Conservation (phyloP, 306 rosid species). For the Lathyrus aphaca region DNA sequence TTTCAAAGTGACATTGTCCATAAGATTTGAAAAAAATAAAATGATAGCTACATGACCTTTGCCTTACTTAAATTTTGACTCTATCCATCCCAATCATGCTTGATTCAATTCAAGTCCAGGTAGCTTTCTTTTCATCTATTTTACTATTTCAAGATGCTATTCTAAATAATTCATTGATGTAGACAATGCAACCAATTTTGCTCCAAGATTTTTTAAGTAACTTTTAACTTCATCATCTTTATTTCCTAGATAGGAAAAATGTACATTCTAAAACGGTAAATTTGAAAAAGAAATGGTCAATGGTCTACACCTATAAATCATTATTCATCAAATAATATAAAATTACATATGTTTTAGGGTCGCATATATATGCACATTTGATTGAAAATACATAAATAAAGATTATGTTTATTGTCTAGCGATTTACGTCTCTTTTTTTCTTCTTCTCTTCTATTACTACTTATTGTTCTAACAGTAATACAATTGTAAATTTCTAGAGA, state of each 20-base stretch:
- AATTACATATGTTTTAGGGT: too few relatives aligned
- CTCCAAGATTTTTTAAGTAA: conserved; percentile 8
- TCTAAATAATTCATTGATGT: conserved; percentile 37
- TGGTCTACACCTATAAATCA: too few relatives aligned
- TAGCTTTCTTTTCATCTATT: conserved; percentile 17
- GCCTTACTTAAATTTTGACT: conserved; percentile 4
- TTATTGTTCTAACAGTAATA: too few relatives aligned
- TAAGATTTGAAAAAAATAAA: background rate
- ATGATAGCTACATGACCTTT: background rate
- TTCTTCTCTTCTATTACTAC: too few relatives aligned
- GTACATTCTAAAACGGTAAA: conserved; percentile 17
- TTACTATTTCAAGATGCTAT: conserved; percentile 24
- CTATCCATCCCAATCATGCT: conserved; percentile 16
- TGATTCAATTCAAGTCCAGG: conserved; percentile 10
- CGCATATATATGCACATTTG: too few relatives aligned
- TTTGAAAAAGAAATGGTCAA: conserved; percentile 25
- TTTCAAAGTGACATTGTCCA: background rate
- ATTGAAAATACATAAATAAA: too few relatives aligned
- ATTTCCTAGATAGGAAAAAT: background rate
- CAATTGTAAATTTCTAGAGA: too few relatives aligned
- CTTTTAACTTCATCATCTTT: conserved; percentile 21
- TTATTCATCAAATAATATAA: too few relatives aligned
- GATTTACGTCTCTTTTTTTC: too few relatives aligned
- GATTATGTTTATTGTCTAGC: too few relatives aligned
- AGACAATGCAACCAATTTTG: conserved; percentile 53